Percentiles rank a stretch among this genome's conserved stretches.
phyloP scores from a whole-genome alignment of 2,329 filamentous ascomycete genomes.

The Tolypocladium album region DNA sequence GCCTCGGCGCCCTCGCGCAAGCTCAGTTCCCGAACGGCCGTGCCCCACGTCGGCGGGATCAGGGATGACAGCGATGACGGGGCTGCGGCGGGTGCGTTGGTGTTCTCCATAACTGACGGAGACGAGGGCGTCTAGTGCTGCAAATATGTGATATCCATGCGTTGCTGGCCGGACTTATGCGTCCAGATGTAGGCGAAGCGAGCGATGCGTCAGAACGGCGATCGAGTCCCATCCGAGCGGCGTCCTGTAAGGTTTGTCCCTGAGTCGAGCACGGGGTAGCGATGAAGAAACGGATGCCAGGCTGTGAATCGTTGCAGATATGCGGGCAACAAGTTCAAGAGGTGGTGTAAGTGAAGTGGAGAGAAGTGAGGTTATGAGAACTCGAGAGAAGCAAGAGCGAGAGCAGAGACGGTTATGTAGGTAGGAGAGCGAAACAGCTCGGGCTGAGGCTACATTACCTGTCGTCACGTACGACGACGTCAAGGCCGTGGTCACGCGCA shows the following conservation, averaged over 20 bases:
- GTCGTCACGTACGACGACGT: neutral
- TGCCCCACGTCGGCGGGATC: conserved; percentile 40
- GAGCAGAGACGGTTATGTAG: neutral
- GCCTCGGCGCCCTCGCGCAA: conserved; percentile 62
- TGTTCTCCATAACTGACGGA: neutral
- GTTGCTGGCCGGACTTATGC: neutral
- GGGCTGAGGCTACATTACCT: neutral
- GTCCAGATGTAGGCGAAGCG: neutral
- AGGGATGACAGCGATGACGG: conserved; percentile 21
- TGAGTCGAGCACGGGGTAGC: too few relatives aligned
- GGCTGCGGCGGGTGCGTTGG: neutral
- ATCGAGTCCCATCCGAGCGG: neutral
- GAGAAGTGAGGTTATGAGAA: neutral
- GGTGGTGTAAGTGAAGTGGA: neutral
- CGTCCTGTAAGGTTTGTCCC: neutral
- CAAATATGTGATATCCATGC: neutral
- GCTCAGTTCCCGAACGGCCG: conserved; percentile 50
- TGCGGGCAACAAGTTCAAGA: neutral
- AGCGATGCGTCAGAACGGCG: neutral
- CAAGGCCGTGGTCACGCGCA: neutral
- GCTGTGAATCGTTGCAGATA: neutral
- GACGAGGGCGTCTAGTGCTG: conserved; percentile 1
- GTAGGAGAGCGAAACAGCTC: too few relatives aligned
- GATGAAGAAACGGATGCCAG: neutral
- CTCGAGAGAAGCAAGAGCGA: neutral